These are phyloP conservation scores for Leptosphaerulina australis DNA, from an alignment of 2,329 filamentous ascomycete species.

Conservation along the genomic window DNA sequence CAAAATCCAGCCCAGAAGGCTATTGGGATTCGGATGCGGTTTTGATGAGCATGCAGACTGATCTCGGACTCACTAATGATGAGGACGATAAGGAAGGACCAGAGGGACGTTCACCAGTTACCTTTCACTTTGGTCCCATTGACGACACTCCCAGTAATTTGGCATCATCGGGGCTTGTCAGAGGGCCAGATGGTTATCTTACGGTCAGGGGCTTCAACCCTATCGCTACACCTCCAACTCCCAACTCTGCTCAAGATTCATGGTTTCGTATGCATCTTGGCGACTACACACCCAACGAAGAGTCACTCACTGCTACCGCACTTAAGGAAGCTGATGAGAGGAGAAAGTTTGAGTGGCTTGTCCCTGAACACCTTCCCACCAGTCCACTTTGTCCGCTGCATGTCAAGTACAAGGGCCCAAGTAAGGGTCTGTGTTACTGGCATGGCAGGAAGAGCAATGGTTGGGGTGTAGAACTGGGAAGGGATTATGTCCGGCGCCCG, in stretches of 20 bases:
- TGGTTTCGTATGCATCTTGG: constrained; percentile 24
- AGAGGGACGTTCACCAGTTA: constrained; percentile 19
- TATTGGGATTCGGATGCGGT: constrained; percentile 47
- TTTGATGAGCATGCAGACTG: constrained; percentile 39
- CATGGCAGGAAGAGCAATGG: constrained; percentile 39
- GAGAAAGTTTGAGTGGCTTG: constrained; percentile 47
- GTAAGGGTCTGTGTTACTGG: constrained; percentile 51
- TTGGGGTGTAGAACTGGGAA: constrained; percentile 6
- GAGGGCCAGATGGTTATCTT: constrained; percentile 16
- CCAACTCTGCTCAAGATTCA: constrained; percentile 9
- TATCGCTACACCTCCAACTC: neutral
- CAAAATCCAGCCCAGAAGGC: constrained; percentile 23
- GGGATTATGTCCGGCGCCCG: constrained; percentile 2
- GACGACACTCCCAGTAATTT: constrained; percentile 1
- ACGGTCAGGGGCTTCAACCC: constrained; percentile 7
- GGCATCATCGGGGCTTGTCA: constrained; percentile 3
- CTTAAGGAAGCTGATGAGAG: constrained; percentile 33
- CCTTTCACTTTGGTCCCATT: constrained; percentile 10
- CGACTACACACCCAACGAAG: constrained; percentile 7
- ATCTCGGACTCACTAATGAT: constrained; percentile 18
- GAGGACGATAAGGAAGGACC: constrained; percentile 32
- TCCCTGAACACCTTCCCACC: constrained; percentile 53
- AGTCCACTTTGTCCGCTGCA: constrained; percentile 54
- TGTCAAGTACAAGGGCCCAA: constrained; percentile 47
- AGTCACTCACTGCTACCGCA: constrained; percentile 9